Base-by-base conservation (phyloP, 2,329 filamentous ascomycete species). In the Elsinoe ampelina region DNA sequence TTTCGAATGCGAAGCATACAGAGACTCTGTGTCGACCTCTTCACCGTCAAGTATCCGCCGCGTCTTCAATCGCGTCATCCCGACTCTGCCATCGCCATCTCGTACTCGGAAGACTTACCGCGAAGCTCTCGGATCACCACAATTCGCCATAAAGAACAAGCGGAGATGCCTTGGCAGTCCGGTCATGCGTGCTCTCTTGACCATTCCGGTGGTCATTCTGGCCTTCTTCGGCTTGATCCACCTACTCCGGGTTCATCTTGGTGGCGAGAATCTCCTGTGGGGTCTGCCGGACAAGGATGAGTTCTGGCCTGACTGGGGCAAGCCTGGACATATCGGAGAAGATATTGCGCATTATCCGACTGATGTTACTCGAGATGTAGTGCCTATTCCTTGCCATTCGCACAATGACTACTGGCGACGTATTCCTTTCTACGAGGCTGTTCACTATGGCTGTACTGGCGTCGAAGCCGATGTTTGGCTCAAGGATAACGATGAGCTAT, bases 351-450 rank as follows among this genome's bases (percentile, higher is more conserved):
- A 62, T 15, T 68, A 70, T 52, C 75, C 76, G 1, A 77, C 70
- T 10, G 65, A 67, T 32, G 65, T 66, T 2, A 73, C 65, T 1
- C 68, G 69, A 47, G 71, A 68, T 43, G 71, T 81, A 15, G 65
- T 72, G 2, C 80, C 82, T 1, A 75, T 83, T 30, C 71, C 73
- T 1, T 84, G 82, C 60, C 83, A 86, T 66, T 84, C 80, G 1
- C 84, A 87, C 65, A 87, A 87, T 63, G 84, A 88, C 67, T 88
- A 87, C 68, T 85, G 81, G 81, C 78, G 82, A 50, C 73, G 73
- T 15, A 73, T 79, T 0, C 84, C 85, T 0, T 73, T 89, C 2
- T 83, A 80, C 63, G 80, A 81, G 10, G 85, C 85, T 19, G 67
- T 85, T 1, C 67, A 72, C 6, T 76, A 77, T 4, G 81, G 82